phyloP scores from a whole-genome alignment of 2,329 filamentous ascomycete genomes.

The Daldinia sp. region DNA sequence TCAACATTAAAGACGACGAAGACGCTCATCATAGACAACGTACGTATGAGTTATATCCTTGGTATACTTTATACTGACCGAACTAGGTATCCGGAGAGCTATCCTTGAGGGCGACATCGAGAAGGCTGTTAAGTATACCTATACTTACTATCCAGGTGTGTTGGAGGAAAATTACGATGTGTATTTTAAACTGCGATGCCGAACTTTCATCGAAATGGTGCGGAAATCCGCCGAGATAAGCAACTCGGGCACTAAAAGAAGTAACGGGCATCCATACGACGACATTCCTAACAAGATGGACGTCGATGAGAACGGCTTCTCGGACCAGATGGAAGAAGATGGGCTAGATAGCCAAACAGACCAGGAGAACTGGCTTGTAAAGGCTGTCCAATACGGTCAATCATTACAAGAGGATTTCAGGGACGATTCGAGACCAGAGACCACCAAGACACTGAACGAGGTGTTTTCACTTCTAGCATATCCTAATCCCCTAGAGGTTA shows the following conservation, averaged over 20 bases:
- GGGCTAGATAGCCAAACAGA: constrained; percentile 48
- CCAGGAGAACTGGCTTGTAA: constrained; percentile 66
- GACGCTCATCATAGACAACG: constrained; percentile 89
- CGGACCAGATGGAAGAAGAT: constrained; percentile 68
- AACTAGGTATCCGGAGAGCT: constrained; percentile 81
- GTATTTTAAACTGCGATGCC: constrained; percentile 87
- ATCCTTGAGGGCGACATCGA: constrained; percentile 95
- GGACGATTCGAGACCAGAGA: constrained; percentile 75
- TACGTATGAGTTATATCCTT: constrained; percentile 59
- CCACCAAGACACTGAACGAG: constrained; percentile 80
- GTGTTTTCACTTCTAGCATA: constrained; percentile 93
- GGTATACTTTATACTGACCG: constrained; percentile 21
- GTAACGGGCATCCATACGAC: constrained; percentile 56
- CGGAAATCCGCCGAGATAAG: constrained; percentile 76
- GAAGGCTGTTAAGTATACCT: constrained; percentile 84
- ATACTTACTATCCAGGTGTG: constrained; percentile 82
- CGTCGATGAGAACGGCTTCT: constrained; percentile 55
- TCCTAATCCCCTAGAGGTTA: constrained; percentile 79
- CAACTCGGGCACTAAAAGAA: constrained; percentile 59
- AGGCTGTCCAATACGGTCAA: constrained; percentile 84
- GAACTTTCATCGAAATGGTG: constrained; percentile 97
- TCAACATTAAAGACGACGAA: constrained; percentile 81
- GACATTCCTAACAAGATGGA: constrained; percentile 70
- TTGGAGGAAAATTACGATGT: constrained; percentile 84
- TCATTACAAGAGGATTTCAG: constrained; percentile 82